Evolutionary conservation across 202 grass and related monocot species (phyloP), one percentile per base, ranked within the genome.

Genomic region (Dendrocalamus latiflorus): DNA sequence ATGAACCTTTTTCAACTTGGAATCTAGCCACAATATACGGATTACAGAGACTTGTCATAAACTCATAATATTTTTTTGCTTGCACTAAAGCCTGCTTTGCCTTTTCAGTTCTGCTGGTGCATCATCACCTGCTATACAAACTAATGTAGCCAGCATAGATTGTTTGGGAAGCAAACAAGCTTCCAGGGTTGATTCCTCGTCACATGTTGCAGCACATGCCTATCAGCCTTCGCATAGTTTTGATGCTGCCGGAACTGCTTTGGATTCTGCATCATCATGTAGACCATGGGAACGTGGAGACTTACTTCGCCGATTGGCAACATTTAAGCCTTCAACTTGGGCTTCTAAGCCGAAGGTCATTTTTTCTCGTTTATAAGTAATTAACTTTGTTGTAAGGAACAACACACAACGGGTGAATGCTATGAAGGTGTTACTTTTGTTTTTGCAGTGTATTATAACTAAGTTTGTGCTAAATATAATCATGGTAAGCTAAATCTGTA

Each of bases 231-330:
- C 91, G 57, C 77, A 89, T 63, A 95, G 91, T 86, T 90, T 89
- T 22, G 94, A 95, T 90, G 90, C 89, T 81, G 89, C 39, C 68
- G 89, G 89, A 75, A 88, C 86, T 86, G 84, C 77, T 45, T 48
- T 84, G 82, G 84, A 91, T 68, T 91, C 86, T 70, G 83, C 85
- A 63, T 85, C 93, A 55, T 90, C 91, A 53, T 98, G 95, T 74
- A 85, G 95, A 80, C 91, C 95, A 63, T 98, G 95, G 95, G 93
- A 98, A 78, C 85, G 89, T 68, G 91, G 89, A 55, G 93, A 98
- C 83, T 89, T 98, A 36, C 95, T 98, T 90, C 87, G 77, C 33
- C 87, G 95, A 54, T 77, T 95, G 5, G 83, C 89, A 69, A 95
- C 95, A 78, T 93, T 93, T 53, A 98, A 91, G 51, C 77, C 87